Evolutionary conservation across 129 eudicot genomes (phyloP), one percentile per base, ranked within the genome.

Genomic region (Artemisia tridentata): DNA sequence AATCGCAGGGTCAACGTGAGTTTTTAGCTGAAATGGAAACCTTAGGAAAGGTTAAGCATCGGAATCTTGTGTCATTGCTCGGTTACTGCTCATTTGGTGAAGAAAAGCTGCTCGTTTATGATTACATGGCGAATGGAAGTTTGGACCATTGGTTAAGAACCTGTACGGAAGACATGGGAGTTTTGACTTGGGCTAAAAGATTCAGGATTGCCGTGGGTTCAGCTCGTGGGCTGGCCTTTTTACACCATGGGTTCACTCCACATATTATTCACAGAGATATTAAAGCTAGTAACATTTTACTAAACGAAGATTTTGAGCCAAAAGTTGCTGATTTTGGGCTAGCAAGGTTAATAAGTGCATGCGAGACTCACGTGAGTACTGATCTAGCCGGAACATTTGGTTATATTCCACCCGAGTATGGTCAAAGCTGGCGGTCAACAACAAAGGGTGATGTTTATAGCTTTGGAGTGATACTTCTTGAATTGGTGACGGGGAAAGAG

Each of bases 301-400:
- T 90, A 0, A 56, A 83, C 18, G 88, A 87, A 61, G 89, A 90
- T 63, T 87, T 90, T 7, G 89, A 87, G 80, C 88, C 97, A 1
- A 90, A 81, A 58, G 97, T 90, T 45, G 95, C 97, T 14, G 97
- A 90, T 73, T 90, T 90, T 64, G 97, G 97, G 68, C 43, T 90
- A 6, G 97, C 97, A 7, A 79, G 97, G 60, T 65, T 90, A 64
- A 90, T 90, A 12, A 90, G 97, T 64, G 97, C 95, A 3, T 90
- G 88, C 49, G 97, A 90, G 86, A 90, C 80, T 62, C 95, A 87
- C 38, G 97, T 90, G 53, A 90, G 95, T 54, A 87, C 97, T 10
- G 97, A 87, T 70, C 86, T 90, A 31, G 97, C 97, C 2, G 97
- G 97, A 25, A 90, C 95, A 0, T 90, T 90, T 62, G 97, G 97